These are phyloP conservation scores for Ustilago sp. DNA, from an alignment of 1,284 basidiomycete species.

Conservation along the genomic window DNA sequence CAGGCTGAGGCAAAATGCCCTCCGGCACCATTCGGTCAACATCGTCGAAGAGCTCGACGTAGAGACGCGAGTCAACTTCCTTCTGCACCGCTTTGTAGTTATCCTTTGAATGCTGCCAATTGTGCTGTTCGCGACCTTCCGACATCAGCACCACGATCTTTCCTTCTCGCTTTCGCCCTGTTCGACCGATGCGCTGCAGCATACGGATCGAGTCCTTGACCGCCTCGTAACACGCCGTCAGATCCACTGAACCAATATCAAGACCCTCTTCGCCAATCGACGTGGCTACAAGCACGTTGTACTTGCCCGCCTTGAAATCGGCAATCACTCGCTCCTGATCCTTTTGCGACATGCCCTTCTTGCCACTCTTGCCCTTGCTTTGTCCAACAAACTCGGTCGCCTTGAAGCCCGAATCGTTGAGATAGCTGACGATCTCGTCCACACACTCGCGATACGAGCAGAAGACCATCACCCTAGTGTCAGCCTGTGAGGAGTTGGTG, in stretches of 20 bases:
- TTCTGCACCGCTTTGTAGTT: constrained; percentile 90
- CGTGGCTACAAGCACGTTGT: constrained; percentile 93
- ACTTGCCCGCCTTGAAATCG: constrained; percentile 86
- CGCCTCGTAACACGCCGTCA: constrained; percentile 96
- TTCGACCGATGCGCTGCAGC: constrained; percentile 95
- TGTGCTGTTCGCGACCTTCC: constrained; percentile 88
- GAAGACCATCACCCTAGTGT: constrained; percentile 93
- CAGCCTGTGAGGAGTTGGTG: constrained; percentile 57
- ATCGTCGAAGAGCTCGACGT: constrained; percentile 91
- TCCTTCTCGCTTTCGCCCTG: constrained; percentile 91
- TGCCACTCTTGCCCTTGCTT: constrained; percentile 83
- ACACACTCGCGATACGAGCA: constrained; percentile 88
- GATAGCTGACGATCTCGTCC: constrained; percentile 81
- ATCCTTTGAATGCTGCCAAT: constrained; percentile 89
- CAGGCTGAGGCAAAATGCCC: constrained; percentile 79
- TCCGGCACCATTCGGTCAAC: constrained; percentile 86
- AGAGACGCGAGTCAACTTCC: constrained; percentile 84
- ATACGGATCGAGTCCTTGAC: constrained; percentile 96
- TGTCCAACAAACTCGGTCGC: constrained; percentile 93
- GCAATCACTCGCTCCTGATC: constrained; percentile 90
- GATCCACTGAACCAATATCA: constrained; percentile 99
- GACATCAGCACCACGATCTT: constrained; percentile 92
- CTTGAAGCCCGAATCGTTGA: constrained; percentile 73
- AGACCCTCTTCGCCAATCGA: constrained; percentile 98
- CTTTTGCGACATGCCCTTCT: constrained; percentile 88